Percentiles rank a stretch among this genome's conserved stretches.
Evolutionary conservation across 164 flowering plant genomes (phyloP).

Genomic region (Sextonia rubra): DNA sequence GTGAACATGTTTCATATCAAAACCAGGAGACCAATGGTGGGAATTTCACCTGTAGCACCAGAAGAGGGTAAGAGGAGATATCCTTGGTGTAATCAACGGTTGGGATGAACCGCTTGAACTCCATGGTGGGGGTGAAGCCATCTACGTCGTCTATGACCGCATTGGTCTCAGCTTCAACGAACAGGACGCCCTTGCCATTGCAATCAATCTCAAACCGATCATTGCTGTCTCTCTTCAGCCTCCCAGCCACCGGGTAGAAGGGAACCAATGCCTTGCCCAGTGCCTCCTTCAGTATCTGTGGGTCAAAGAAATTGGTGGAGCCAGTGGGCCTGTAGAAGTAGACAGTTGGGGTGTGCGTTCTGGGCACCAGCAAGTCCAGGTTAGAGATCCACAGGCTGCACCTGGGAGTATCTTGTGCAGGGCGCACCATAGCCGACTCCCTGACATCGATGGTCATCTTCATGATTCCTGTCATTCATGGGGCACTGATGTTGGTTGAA

Average conservation of each 20-base stretch:
- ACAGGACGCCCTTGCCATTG: conserved; percentile 30
- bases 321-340: conserved; percentile 8
- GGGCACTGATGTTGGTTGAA: no score
- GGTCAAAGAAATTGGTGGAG: conserved; percentile 9
- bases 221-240: conserved; percentile 27
- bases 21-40: no score
- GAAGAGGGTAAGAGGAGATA: conserved; percentile 33
- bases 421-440: conserved; percentile 6
- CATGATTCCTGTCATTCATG: neutral
- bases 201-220: conserved; percentile 40
- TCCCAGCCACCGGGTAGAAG: conserved; percentile 43
- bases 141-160: conserved; percentile 36
- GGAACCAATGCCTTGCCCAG: conserved; percentile 28
- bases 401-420: neutral
- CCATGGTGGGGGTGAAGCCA: conserved; percentile 32
- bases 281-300: conserved; percentile 3
- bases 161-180: conserved; percentile 34
- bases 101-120: conserved; percentile 31
- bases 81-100: conserved; percentile 30
- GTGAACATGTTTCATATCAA: no score
- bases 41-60: conserved; percentile 44
- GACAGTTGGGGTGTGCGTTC: neutral
- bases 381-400: conserved; percentile 1
- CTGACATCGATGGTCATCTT: neutral
- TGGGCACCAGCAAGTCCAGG: conserved; percentile 11